phyloP scores from a whole-genome alignment of 192 early-diverging fungal species.

The Entomortierella parvispora region DNA sequence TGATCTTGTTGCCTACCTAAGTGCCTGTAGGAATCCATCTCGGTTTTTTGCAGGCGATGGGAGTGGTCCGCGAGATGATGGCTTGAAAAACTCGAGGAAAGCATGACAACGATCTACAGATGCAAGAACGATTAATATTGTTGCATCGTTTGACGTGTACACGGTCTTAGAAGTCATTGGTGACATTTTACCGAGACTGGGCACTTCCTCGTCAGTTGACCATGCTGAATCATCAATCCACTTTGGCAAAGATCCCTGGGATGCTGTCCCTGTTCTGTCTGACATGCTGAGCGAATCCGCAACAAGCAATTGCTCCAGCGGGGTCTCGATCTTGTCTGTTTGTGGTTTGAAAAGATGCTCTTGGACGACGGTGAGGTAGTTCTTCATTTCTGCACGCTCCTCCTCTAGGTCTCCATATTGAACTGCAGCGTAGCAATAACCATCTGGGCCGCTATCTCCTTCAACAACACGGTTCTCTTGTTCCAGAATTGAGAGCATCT shows the following conservation, averaged over 20 bases:
- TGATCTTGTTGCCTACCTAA: conserved; percentile 49
- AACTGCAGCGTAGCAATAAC: conserved; percentile 59
- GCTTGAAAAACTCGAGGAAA: conserved; percentile 56
- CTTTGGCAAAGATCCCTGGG: conserved; percentile 44
- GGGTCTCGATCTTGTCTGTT: conserved; percentile 35
- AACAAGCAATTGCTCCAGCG: conserved; percentile 28
- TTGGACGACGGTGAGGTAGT: conserved; percentile 60
- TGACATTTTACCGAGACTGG: not conserved
- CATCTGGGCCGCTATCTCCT: conserved; percentile 48
- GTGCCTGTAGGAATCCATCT: conserved; percentile 55
- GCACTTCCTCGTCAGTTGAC: no score
- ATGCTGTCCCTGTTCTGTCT: conserved; percentile 2
- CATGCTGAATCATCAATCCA: conserved; percentile 20
- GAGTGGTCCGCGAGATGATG: conserved; percentile 21
- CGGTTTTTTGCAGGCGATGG: conserved; percentile 44
- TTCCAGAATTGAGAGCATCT: conserved; percentile 62
- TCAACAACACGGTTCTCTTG: conserved; percentile 50
- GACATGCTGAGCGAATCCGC: not conserved
- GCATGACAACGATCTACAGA: conserved; percentile 59
- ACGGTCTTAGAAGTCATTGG: not conserved
- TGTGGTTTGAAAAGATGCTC: conserved; percentile 58
- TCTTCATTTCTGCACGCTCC: conserved; percentile 55
- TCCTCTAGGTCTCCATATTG: conserved; percentile 55
- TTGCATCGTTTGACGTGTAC: not conserved
- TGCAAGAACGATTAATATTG: not conserved